Conservation (phyloP, 2,329 filamentous ascomycete genomes). For the Tricladium varicosporioides region DNA sequence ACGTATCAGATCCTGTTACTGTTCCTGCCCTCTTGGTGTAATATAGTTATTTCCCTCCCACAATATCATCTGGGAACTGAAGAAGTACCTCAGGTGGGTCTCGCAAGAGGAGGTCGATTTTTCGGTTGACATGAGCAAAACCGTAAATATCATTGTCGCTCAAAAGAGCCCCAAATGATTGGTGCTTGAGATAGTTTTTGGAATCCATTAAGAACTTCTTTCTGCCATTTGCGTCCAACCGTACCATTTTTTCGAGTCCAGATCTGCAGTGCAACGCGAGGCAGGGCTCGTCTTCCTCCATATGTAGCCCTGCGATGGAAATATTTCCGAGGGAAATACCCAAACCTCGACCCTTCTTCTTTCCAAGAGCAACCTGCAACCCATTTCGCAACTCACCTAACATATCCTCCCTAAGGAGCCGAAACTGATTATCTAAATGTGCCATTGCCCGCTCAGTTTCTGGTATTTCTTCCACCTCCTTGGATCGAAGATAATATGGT, state of each 20-base stretch:
- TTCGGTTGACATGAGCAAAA: not conserved
- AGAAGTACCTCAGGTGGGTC: not conserved
- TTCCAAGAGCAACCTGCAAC: slow-evolving; percentile 33
- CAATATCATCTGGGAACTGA: slow-evolving; percentile 3
- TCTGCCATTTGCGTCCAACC: slow-evolving; percentile 3
- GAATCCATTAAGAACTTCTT: slow-evolving; percentile 5
- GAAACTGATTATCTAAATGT: slow-evolving; percentile 61
- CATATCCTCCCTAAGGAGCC: slow-evolving; percentile 67
- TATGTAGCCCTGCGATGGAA: not conserved
- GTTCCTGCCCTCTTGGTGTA: too few relatives aligned
- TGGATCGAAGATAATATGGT: slow-evolving; percentile 58
- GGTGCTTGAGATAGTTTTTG: slow-evolving; percentile 4
- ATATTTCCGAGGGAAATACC: not conserved
- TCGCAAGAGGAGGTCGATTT: not conserved
- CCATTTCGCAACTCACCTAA: slow-evolving; percentile 62
- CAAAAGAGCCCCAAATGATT: slow-evolving; percentile 7
- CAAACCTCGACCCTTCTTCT: slow-evolving; percentile 3
- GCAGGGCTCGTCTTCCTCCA: slow-evolving; percentile 5
- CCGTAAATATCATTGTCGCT: slow-evolving; percentile 2
- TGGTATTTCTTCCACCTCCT: slow-evolving; percentile 41
- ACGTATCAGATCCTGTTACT: too few relatives aligned
- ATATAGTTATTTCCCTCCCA: too few relatives aligned
- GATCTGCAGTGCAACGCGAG: slow-evolving; percentile 2
- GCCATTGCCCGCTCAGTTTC: slow-evolving; percentile 35
- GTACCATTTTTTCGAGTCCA: slow-evolving; percentile 5